These are phyloP conservation scores for Ceratocystis albifundus DNA, from an alignment of 2,329 filamentous ascomycete genomes.

Conservation along the genomic window DNA sequence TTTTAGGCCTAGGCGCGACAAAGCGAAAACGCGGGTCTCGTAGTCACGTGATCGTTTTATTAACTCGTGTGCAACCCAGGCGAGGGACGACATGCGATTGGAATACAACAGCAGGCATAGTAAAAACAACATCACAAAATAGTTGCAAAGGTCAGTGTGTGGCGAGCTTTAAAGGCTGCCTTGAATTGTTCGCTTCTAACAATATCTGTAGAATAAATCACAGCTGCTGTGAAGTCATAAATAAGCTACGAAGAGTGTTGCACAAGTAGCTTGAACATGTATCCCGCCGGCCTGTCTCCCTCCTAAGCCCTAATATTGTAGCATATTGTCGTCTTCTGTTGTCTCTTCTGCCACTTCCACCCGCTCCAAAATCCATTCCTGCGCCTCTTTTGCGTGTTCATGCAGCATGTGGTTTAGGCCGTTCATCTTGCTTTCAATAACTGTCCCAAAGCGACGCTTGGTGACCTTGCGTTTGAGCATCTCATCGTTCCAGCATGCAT, in stretches of 20 bases:
- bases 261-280: not conserved
- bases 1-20: not conserved
- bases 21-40: slow-evolving; percentile 15
- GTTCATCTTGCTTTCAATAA: slow-evolving; percentile 40
- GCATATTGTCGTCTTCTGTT: slow-evolving; percentile 39
- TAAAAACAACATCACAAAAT: not conserved
- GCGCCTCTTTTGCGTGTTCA: slow-evolving; percentile 41
- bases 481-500: slow-evolving; percentile 61
- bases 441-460: slow-evolving; percentile 50
- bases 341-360: slow-evolving; percentile 34
- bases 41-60: slow-evolving; percentile 16
- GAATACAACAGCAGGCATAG: not conserved
- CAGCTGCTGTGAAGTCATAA: not conserved
- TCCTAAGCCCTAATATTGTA: slow-evolving; percentile 8
- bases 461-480: slow-evolving; percentile 48
- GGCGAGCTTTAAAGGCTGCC: not conserved
- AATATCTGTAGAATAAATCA: not conserved
- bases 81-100: not conserved
- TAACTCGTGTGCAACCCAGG: not conserved
- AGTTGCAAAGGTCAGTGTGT: not conserved
- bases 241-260: not conserved
- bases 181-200: not conserved
- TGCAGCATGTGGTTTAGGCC: slow-evolving; percentile 48
- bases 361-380: slow-evolving; percentile 40
- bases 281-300: not conserved